phyloP scores from a whole-genome alignment of 2,329 filamentous ascomycete species.

The Paraphoma chrysanthemicola region DNA sequence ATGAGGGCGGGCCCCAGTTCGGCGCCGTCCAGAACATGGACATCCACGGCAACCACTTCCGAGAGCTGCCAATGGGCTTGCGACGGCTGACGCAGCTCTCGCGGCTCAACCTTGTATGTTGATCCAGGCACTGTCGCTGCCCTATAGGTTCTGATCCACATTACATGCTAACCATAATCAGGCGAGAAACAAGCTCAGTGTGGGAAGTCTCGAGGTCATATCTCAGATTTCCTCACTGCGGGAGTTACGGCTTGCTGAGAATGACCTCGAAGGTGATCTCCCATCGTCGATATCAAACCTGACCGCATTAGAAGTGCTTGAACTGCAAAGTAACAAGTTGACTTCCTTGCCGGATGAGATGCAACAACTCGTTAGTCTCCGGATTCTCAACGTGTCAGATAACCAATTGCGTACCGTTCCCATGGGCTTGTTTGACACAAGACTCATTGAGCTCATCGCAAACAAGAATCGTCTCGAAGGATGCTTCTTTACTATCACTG shows the following conservation, averaged over 20 bases:
- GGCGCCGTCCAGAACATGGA: slow-evolving; percentile 81
- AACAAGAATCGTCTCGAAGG: slow-evolving; percentile 81
- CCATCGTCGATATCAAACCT: slow-evolving; percentile 69
- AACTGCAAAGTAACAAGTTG: slow-evolving; percentile 82
- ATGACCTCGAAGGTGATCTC: slow-evolving; percentile 52
- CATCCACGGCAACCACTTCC: slow-evolving; percentile 82
- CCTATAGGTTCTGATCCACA: too few species aligned
- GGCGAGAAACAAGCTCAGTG: slow-evolving; percentile 82
- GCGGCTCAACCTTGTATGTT: slow-evolving; percentile 77
- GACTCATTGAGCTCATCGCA: slow-evolving; percentile 76
- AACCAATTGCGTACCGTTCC: slow-evolving; percentile 78
- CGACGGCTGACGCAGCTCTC: slow-evolving; percentile 76
- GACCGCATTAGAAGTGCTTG: slow-evolving; percentile 76
- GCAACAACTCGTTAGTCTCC: slow-evolving; percentile 71
- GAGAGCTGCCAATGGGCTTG: slow-evolving; percentile 75
- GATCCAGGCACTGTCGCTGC: slow-evolving; percentile 1
- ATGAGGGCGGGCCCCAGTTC: slow-evolving; percentile 76
- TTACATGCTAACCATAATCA: slow-evolving; percentile 41
- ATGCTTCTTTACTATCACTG: slow-evolving; percentile 68
- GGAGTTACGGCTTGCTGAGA: slow-evolving; percentile 76
- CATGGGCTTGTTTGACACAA: slow-evolving; percentile 69
- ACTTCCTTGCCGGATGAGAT: slow-evolving; percentile 72
- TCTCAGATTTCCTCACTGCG: slow-evolving; percentile 74
- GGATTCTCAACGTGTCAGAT: slow-evolving; percentile 78
- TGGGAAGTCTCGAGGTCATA: slow-evolving; percentile 74